Percentiles rank a stretch among this genome's conserved stretches.
Evolutionary conservation across 768 basidiomycete genomes (phyloP).

Genomic region (Lactarius quietus): DNA sequence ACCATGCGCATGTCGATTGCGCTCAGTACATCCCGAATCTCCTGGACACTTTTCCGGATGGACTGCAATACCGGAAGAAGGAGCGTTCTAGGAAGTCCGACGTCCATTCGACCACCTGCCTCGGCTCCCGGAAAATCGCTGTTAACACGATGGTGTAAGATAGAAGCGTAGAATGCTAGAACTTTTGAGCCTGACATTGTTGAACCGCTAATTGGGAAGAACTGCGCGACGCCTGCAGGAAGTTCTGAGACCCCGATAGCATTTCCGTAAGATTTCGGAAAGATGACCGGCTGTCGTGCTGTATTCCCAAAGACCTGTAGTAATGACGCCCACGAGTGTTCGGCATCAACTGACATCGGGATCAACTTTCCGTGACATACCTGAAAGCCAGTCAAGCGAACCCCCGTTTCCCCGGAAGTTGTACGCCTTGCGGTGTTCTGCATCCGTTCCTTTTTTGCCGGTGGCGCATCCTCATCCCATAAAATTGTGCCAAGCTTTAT

Average conservation of each 20-base stretch:
- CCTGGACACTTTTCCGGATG: slow-evolving; percentile 49
- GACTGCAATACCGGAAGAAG: slow-evolving; percentile 56
- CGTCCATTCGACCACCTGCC: slow-evolving; percentile 27
- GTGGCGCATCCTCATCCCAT: slow-evolving; percentile 62
- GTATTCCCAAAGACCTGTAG: slow-evolving; percentile 29
- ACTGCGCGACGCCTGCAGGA: slow-evolving; percentile 67
- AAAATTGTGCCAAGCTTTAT: slow-evolving; percentile 90
- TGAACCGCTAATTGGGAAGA: slow-evolving; percentile 59
- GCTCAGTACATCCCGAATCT: slow-evolving; percentile 48
- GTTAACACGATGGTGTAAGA: slow-evolving; percentile 13
- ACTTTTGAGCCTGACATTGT: slow-evolving; percentile 12
- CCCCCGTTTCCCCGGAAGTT: slow-evolving; percentile 71
- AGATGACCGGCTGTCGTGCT: slow-evolving; percentile 47
- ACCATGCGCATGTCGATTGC: slow-evolving; percentile 72
- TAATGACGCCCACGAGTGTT: slow-evolving; percentile 39
- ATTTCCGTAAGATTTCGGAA: slow-evolving; percentile 76
- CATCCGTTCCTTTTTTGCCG: slow-evolving; percentile 81
- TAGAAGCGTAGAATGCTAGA: not conserved
- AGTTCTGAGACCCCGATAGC: slow-evolving; percentile 66
- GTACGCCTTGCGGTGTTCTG: slow-evolving; percentile 60
- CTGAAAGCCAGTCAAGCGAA: slow-evolving; percentile 88
- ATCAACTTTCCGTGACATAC: slow-evolving; percentile 40
- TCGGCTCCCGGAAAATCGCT: slow-evolving; percentile 13
- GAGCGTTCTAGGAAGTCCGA: slow-evolving; percentile 53
- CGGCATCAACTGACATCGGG: not conserved